Base-by-base conservation (phyloP, 2,329 filamentous ascomycete species). In the Exophiala viscosa region DNA sequence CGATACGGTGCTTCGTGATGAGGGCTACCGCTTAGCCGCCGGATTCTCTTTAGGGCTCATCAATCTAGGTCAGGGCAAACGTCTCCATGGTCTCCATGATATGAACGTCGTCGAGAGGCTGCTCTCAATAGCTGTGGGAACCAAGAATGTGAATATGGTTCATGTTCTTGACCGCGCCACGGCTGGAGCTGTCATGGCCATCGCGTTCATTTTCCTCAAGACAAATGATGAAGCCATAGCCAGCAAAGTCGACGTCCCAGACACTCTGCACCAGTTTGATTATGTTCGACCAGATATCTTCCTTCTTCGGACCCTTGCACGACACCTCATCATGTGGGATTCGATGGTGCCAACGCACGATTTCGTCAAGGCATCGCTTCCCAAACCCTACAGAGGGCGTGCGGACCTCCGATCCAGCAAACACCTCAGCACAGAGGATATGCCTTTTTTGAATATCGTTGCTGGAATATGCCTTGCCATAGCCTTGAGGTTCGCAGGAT, bases 171-270 rank as follows among this genome's bases (percentile, higher is more conserved):
- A 99, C 67, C 87, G 92, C 62, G 91, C 92, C 5, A 93, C 90
- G 8, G 88, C 95, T 1, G 93, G 88, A n/a, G 92, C 93, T 1
- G 90, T 95, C 6, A 82, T 97, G 63, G 92, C 93, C 0, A 79
- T 96, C 53, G 83, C 90, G 1, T 79, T 99, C 48, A 92, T 99
- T 31, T 99, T 92, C 69, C 93, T 99, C 89, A 97, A 97, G 70
- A 93, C 92, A 0, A 89, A 95, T 59, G 89, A 99, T 66, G 80
- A 83, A 54, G 84, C 88, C 13, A 81, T 99, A 15, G 93, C 93
- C 3, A 83, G 86, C 50, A 97, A 96, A 73, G 86, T 99, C 47
- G 90, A 97, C 67, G 85, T 97, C 0, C 95, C 95, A 0, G 87
- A 95, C 60, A 95, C 93, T 0, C 74, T 88, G 20, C 79, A 93